Base-by-base conservation (phyloP, 208 protist species). In the Trypanosoma cruzi region DNA sequence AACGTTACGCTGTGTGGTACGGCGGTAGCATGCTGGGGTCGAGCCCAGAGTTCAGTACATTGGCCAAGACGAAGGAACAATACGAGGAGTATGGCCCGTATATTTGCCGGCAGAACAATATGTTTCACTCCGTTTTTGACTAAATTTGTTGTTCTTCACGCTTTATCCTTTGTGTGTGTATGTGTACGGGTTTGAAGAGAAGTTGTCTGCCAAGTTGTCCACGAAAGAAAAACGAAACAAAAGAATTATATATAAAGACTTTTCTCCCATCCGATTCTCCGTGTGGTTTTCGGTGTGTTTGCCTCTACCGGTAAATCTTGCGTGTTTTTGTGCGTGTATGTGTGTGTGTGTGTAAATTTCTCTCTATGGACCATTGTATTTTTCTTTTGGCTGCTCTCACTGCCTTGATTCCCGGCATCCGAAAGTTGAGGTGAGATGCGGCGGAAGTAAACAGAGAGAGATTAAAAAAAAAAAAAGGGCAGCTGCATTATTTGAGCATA, bases 61-160 rank as follows among this genome's bases (percentile, higher is more conserved):
- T 98, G 13, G 95, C 91, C 36, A 90, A 98, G 54, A 98, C 98
- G 22, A 99, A 98, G 68, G 84, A 72, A 49, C 75, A 98, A 61
- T 99, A 99, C 77, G 93, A 99, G 37, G 99, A 99, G 80, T 67
- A 96, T 56, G 99, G 99, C 44, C 97, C 98, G 49, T 85, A 82
- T 20, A 98, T 99, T 65, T 89, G 82, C 66, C 80, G 98, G 52
- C 74, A 75, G 54, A 79, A 75, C 56, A 71, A 68, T 44, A 79
- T 77, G 71, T 79, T 79, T 58, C 71, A 77, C 56, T 73, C 63
- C 53, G 65, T 78, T 31, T 81, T 77, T 66, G 64, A 77, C 14
- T 70, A 70, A 56, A 7, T 42, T 32, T 53, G 14, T 20, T 62
- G 2, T 24, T 16, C 31, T 42, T 18, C 18, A 46, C 32, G 40